phyloP scores from a whole-genome alignment of 1,284 basidiomycete genomes.

The Meira miltonrushii region DNA sequence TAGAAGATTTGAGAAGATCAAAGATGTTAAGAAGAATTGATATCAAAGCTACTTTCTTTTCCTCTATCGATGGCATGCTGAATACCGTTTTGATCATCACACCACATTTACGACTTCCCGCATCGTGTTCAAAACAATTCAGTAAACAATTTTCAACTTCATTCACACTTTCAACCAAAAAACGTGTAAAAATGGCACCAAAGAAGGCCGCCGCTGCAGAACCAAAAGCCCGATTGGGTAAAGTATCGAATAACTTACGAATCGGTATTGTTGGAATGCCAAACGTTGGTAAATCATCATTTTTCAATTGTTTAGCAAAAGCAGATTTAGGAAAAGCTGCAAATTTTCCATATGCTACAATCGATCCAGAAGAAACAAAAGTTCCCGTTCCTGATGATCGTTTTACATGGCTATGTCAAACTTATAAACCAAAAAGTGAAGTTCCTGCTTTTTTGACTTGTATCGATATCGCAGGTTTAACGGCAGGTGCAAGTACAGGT shows the following conservation, averaged over 20 bases:
- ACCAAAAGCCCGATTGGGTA: constrained; percentile 46
- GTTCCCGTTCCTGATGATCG: constrained; percentile 94
- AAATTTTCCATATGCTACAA: constrained; percentile 96
- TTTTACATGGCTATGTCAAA: constrained; percentile 86
- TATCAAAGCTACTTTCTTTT: too few species aligned
- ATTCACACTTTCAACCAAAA: too few species aligned
- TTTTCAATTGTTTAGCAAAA: constrained; percentile 81
- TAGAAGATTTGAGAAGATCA: too few species aligned
- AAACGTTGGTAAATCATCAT: constrained; percentile 50
- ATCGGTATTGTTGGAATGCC: constrained; percentile 53
- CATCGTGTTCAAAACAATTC: too few species aligned
- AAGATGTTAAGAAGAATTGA: too few species aligned
- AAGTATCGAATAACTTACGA: constrained; percentile 51
- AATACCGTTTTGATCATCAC: too few species aligned
- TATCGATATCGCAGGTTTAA: constrained; percentile 98
- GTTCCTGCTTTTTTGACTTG: constrained; percentile 94
- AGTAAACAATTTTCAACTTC: too few species aligned
- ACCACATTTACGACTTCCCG: too few species aligned
- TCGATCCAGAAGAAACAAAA: constrained; percentile 64
- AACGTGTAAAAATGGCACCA: constrained; percentile 39
- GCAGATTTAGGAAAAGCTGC: constrained; percentile 84
- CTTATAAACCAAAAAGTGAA: constrained; percentile 82
- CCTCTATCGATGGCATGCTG: too few species aligned
- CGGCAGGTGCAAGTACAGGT: constrained; percentile 91
- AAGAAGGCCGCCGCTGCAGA: constrained; percentile 35